Evolutionary conservation across 352 stramenopile genomes (phyloP).

Genomic region (Globisporangium nodosum): DNA sequence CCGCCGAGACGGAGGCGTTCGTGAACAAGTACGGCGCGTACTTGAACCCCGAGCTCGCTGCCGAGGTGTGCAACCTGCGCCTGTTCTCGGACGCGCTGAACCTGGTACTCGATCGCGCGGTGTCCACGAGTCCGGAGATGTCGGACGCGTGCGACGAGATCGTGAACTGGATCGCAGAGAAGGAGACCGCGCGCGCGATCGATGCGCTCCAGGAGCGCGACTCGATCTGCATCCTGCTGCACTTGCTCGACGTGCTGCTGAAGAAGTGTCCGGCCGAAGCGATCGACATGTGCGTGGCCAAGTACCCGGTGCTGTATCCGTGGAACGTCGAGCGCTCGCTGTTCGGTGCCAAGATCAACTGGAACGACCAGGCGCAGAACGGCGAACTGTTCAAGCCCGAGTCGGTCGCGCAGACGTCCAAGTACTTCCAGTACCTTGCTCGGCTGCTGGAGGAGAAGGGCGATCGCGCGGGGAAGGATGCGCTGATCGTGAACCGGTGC

Average conservation of each 20-base stretch:
- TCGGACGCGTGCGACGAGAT: conserved; percentile 69
- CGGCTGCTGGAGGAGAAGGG: conserved; percentile 50
- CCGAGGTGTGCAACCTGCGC: conserved; percentile 71
- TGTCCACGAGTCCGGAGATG: conserved; percentile 71
- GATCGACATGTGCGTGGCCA: conserved; percentile 64
- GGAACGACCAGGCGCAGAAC: conserved; percentile 25
- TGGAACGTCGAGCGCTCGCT: conserved; percentile 81
- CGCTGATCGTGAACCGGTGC: conserved; percentile 50
- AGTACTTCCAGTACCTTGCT: conserved; percentile 68
- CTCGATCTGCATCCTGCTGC: conserved; percentile 69
- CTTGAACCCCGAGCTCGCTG: conserved; percentile 75
- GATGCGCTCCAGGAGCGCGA: conserved; percentile 40
- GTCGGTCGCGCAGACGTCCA: conserved; percentile 46
- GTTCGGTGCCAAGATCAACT: conserved; percentile 52
- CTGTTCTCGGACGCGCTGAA: conserved; percentile 61
- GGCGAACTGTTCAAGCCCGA: conserved; percentile 28
- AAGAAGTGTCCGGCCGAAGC: conserved; percentile 72
- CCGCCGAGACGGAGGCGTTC: conserved; percentile 58
- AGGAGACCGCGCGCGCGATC: conserved; percentile 43
- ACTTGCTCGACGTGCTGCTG: conserved; percentile 72
- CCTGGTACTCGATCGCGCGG: conserved; percentile 67
- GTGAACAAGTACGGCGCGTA: conserved; percentile 82
- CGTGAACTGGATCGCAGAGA: conserved; percentile 71
- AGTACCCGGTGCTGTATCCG: conserved; percentile 64
- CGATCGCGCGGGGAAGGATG: conserved; percentile 35